Percentiles rank a stretch among this genome's conserved stretches.
phyloP scores from a whole-genome alignment of 495 filamentous ascomycete species.

The Trichodelitschia bisporula region DNA sequence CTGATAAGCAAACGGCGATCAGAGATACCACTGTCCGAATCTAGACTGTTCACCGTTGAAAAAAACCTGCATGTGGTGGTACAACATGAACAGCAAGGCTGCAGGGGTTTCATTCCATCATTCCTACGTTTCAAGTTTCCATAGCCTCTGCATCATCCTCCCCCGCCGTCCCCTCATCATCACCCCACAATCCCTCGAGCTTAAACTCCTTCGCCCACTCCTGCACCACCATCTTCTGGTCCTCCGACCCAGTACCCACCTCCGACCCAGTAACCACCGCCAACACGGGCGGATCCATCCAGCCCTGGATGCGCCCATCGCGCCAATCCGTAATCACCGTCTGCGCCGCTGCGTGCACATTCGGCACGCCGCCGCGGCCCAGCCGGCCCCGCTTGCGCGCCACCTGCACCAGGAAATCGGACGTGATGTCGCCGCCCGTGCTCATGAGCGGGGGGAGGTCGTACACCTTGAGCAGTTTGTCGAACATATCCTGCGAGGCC shows the following conservation, averaged over 20 bases:
- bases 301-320: slow-evolving; percentile 85
- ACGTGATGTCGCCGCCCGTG: slow-evolving; percentile 45
- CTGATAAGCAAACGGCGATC: too few species aligned
- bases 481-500: slow-evolving; percentile 38
- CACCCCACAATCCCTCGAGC: slow-evolving; percentile 79
- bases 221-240: slow-evolving; percentile 68
- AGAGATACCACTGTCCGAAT: too few species aligned
- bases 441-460: slow-evolving; percentile 51
- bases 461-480: slow-evolving; percentile 61
- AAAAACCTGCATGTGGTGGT: too few species aligned
- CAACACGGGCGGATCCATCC: slow-evolving; percentile 50
- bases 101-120: too few species aligned
- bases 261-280: slow-evolving; percentile 21
- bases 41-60: too few species aligned
- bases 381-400: slow-evolving; percentile 76
- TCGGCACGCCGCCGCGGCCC: slow-evolving; percentile 76
- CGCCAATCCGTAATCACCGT: slow-evolving; percentile 88
- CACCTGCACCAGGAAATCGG: slow-evolving; percentile 86
- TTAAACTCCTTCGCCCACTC: slow-evolving; percentile 94
- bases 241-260: slow-evolving; percentile 15
- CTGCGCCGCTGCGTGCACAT: slow-evolving; percentile 67
- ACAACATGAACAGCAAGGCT: too few species aligned
- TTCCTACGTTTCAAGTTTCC: slow-evolving; percentile 9
- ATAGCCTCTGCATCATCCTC: slow-evolving; percentile 18
- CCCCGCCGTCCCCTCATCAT: slow-evolving; percentile 27